phyloP scores from a whole-genome alignment of 2,329 filamentous ascomycete genomes.

The Fusarium sp. region DNA sequence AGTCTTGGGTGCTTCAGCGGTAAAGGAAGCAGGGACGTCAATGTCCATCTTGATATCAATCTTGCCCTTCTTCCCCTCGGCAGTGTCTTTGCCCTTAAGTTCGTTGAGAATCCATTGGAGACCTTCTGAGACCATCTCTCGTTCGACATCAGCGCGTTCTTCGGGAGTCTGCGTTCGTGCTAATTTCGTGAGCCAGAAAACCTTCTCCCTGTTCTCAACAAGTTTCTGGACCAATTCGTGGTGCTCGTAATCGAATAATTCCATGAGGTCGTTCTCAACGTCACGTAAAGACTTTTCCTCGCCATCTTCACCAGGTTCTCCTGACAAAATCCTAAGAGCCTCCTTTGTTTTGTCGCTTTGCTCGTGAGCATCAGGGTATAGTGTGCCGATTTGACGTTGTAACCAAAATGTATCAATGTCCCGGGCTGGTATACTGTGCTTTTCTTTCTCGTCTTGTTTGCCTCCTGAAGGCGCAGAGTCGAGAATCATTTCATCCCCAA shows the following conservation, averaged over 20 bases:
- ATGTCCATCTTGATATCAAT: slow-evolving; percentile 97
- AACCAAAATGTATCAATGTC: slow-evolving; percentile 99
- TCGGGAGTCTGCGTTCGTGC: slow-evolving; percentile 84
- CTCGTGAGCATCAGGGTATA: slow-evolving; percentile 91
- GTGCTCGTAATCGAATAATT: slow-evolving; percentile 97
- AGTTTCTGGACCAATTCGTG: slow-evolving; percentile 92
- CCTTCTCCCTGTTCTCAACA: slow-evolving; percentile 90
- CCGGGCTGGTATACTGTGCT: slow-evolving; percentile 78
- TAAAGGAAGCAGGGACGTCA: slow-evolving; percentile 75
- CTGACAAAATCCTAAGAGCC: slow-evolving; percentile 85
- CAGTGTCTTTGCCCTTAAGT: slow-evolving; percentile 77
- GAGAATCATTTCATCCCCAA: slow-evolving; percentile 87
- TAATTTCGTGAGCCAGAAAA: slow-evolving; percentile 94
- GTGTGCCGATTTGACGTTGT: slow-evolving; percentile 87
- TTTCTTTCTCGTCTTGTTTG: slow-evolving; percentile 63
- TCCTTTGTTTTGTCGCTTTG: slow-evolving; percentile 93
- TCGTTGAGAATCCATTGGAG: slow-evolving; percentile 90
- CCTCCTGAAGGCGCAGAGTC: slow-evolving; percentile 70
- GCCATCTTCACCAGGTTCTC: slow-evolving; percentile 78
- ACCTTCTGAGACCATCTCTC: slow-evolving; percentile 91
- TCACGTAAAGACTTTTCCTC: slow-evolving; percentile 89
- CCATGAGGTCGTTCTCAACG: slow-evolving; percentile 98
- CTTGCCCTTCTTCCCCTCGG: slow-evolving; percentile 71
- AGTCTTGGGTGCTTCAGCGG: slow-evolving; percentile 60
- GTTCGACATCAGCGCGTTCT: slow-evolving; percentile 81